Percentiles rank a stretch among this genome's conserved stretches.
These are phyloP conservation scores for Malassezia dermatis DNA, from an alignment of 1,284 basidiomycete genomes.

Conservation along the genomic window DNA sequence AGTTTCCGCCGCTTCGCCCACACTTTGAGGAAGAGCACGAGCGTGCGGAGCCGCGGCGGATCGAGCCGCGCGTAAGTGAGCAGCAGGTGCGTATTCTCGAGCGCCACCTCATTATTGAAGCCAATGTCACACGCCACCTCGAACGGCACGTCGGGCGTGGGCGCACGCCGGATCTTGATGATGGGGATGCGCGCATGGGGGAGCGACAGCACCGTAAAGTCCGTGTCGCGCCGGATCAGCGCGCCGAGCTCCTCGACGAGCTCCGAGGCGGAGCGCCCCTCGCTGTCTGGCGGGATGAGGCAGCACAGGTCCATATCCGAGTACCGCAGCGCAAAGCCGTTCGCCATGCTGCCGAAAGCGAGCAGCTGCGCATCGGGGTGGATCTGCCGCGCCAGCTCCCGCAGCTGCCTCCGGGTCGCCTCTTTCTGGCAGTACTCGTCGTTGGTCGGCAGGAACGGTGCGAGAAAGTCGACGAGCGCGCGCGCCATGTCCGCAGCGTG, in stretches of 20 bases:
- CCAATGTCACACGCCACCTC: constrained; percentile 89
- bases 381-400: constrained; percentile 84
- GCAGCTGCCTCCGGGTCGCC: constrained; percentile 83
- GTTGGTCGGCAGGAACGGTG: constrained; percentile 44
- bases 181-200: constrained; percentile 97
- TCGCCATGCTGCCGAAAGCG: constrained; percentile 81
- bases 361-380: constrained; percentile 80
- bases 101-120: constrained; percentile 88
- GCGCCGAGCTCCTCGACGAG: constrained; percentile 88
- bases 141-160: constrained; percentile 64
- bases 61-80: constrained; percentile 97
- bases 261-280: constrained; percentile 54
- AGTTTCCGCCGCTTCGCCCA: constrained; percentile 98
- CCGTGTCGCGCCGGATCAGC: constrained; percentile 80
- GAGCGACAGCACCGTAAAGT: constrained; percentile 90
- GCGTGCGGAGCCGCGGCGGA: constrained; percentile 77
- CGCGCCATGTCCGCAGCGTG: constrained; percentile 41
- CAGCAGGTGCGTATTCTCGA: constrained; percentile 89
- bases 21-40: constrained; percentile 95
- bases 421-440: constrained; percentile 59
- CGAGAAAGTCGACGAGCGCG: constrained; percentile 42
- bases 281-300: constrained; percentile 55
- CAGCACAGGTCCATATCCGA: constrained; percentile 99
- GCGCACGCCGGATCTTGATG: constrained; percentile 82
- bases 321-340: constrained; percentile 84